phyloP scores from a whole-genome alignment of 805 yeast genomes.

The Candida hispaniensis region DNA sequence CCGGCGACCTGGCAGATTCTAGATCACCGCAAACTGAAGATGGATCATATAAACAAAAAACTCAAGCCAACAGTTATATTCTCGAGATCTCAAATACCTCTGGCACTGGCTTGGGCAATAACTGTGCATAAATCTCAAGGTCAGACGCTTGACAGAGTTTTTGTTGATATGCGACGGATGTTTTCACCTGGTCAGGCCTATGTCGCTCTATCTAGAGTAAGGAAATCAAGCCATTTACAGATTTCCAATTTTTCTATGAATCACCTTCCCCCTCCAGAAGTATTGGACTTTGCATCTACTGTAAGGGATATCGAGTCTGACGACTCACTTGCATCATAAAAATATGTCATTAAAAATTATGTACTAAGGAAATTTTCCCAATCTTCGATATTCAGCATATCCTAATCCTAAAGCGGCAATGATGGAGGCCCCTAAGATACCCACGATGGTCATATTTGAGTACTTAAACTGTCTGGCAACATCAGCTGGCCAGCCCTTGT shows the following conservation, averaged over 20 bases:
- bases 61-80: no score
- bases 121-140: slow-evolving; percentile 97
- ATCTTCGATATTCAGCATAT: neutral
- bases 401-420: slow-evolving; percentile 35
- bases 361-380: no score
- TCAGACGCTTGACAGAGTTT: slow-evolving; percentile 63
- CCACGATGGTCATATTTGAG: slow-evolving; percentile 76
- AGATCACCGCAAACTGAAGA: no score
- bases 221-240: no score
- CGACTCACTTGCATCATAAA: no score
- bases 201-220: slow-evolving; percentile 93
- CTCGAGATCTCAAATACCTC: slow-evolving; percentile 68
- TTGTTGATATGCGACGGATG: slow-evolving; percentile 62
- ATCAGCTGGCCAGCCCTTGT: slow-evolving; percentile 82
- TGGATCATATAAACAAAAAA: no score
- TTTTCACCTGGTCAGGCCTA: slow-evolving; percentile 94
- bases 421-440: slow-evolving; percentile 66
- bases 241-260: no score
- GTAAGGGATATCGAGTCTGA: no score
- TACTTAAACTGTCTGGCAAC: slow-evolving; percentile 46
- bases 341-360: no score
- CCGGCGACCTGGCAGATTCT: no score
- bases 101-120: slow-evolving; percentile 86
- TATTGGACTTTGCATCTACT: no score
- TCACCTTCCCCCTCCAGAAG: no score